These are phyloP conservation scores for Scortechinia acanthostroma DNA, from an alignment of 2,329 filamentous ascomycete species.

Conservation along the genomic window DNA sequence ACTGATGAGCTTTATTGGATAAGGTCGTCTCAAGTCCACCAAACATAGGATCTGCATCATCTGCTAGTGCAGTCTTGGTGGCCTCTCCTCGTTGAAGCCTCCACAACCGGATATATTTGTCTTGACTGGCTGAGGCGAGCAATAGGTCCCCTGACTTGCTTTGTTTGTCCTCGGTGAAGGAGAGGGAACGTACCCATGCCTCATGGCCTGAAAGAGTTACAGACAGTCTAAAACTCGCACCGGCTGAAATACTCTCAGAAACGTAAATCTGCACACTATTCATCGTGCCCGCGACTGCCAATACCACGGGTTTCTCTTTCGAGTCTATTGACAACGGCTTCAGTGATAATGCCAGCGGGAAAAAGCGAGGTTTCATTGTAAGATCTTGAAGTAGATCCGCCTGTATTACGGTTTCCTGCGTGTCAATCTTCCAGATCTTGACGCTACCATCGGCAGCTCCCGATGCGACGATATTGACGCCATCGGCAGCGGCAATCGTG, in stretches of 20 bases:
- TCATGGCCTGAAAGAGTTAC: slow-evolving; percentile 83
- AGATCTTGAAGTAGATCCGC: slow-evolving; percentile 57
- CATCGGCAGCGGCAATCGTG: not conserved
- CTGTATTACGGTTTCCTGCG: slow-evolving; percentile 15
- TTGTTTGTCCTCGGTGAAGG: slow-evolving; percentile 61
- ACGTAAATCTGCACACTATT: slow-evolving; percentile 76
- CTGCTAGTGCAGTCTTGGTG: slow-evolving; percentile 38
- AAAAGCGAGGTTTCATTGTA: slow-evolving; percentile 68
- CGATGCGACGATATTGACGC: slow-evolving; percentile 47
- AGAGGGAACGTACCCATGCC: slow-evolving; percentile 84
- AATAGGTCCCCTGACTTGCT: slow-evolving; percentile 59
- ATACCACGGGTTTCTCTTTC: slow-evolving; percentile 43
- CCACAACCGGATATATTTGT: slow-evolving; percentile 95
- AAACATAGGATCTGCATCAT: slow-evolving; percentile 43
- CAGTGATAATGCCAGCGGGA: slow-evolving; percentile 73
- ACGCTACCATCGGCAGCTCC: slow-evolving; percentile 75
- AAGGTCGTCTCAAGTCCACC: slow-evolving; percentile 60
- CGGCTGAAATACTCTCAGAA: slow-evolving; percentile 30
- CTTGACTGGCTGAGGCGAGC: slow-evolving; percentile 88
- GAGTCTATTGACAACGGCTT: slow-evolving; percentile 41
- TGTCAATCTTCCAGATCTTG: slow-evolving; percentile 60
- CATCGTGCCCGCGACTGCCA: slow-evolving; percentile 82
- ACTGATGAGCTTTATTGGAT: slow-evolving; percentile 80
- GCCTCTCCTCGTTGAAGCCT: slow-evolving; percentile 68
- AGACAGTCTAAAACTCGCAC: slow-evolving; percentile 56